phyloP scores from a whole-genome alignment of 108 stramenopile genomes.

The Hondaea fermentalgiana region DNA sequence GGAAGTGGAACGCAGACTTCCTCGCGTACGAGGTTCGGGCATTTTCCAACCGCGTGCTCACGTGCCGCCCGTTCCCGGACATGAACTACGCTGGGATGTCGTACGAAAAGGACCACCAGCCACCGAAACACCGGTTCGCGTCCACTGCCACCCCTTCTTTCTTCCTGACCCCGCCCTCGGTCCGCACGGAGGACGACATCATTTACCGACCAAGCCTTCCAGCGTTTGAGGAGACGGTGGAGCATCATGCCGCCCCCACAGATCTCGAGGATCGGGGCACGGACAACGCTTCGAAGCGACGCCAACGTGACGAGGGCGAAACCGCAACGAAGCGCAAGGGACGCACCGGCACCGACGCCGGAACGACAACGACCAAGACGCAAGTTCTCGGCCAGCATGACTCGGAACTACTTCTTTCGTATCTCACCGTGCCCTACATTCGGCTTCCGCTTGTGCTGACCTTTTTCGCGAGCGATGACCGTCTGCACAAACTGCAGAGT shows the following conservation, averaged over 20 bases:
- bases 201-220: constrained; percentile 30
- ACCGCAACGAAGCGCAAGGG: neutral
- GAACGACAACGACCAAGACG: neutral
- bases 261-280: neutral
- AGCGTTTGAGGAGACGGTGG: constrained; percentile 2
- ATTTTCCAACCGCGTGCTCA: neutral
- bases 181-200: constrained; percentile 25
- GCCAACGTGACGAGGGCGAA: too few species aligned
- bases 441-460: constrained; percentile 23
- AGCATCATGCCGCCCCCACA: neutral
- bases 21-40: neutral
- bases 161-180: neutral
- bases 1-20: neutral
- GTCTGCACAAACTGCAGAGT: neutral
- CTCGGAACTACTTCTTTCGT: constrained; percentile 9
- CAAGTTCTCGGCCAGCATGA: constrained; percentile 18
- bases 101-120: neutral
- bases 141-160: constrained; percentile 24
- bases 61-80: constrained; percentile 21
- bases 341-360: neutral
- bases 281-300: too few species aligned
- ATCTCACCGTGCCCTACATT: constrained; percentile 29
- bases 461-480: constrained; percentile 22
- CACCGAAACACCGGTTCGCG: constrained; percentile 25
- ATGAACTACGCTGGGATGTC: neutral